Conservation (phyloP, 306 rosid species). For the Abrus pulchellus region DNA sequence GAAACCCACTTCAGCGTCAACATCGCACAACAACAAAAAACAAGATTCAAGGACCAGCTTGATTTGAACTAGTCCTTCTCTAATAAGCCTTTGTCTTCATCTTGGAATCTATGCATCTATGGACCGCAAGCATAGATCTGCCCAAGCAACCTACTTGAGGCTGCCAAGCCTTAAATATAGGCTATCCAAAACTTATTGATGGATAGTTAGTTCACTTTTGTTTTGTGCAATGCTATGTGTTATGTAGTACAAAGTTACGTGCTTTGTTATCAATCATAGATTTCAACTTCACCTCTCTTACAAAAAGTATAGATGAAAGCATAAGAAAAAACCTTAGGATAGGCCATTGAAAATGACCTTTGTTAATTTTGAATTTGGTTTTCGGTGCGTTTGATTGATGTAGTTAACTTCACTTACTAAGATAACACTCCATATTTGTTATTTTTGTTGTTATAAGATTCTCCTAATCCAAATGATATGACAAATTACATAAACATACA, state of each 20-base stretch:
- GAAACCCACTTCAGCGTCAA: constrained; percentile 36
- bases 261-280: constrained; percentile 10
- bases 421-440: background rate
- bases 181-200: constrained; percentile 42
- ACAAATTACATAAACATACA: constrained; percentile 41
- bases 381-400: background rate
- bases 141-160: constrained; percentile 52
- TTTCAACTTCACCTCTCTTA: constrained; percentile 3
- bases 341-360: background rate
- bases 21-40: constrained; percentile 50
- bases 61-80: constrained; percentile 50
- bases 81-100: constrained; percentile 46
- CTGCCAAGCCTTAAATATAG: constrained; percentile 45
- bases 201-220: constrained; percentile 28
- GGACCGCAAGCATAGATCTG: constrained; percentile 55
- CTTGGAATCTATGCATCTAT: constrained; percentile 50
- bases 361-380: background rate
- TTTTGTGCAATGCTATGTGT: constrained; percentile 28
- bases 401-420: background rate
- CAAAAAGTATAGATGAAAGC: constrained; percentile 2
- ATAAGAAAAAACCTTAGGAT: background rate
- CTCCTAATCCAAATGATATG: constrained; percentile 41
- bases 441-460: background rate
- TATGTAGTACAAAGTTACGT: constrained; percentile 2
- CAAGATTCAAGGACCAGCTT: constrained; percentile 52